Base-by-base conservation (phyloP, 345 rosid species). In the Triadica sebifera region DNA sequence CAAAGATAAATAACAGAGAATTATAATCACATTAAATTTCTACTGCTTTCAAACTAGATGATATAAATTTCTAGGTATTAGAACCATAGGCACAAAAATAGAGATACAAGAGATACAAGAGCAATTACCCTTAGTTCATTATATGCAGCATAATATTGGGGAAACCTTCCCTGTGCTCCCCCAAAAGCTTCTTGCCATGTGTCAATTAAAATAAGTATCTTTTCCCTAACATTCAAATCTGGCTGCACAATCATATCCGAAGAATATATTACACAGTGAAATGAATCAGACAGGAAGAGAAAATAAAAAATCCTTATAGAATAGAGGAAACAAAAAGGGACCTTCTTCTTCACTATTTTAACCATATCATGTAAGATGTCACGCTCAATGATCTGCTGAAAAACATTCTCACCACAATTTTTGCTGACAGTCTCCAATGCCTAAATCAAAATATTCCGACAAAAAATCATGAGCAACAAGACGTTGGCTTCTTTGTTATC, bases 341-440 rank as follows among this genome's bases (percentile, higher is more conserved):
- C 99, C 99, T 91, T 95, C 84, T 93, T 95, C 85, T 95, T 95
- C 63, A 95, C 97, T 72, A 93, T 88, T 82, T 93, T 95, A 77
- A 95, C 97, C 99, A 95, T 95, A 59, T 95, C 99, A 78, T 79
- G 96, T 73, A 95, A 83, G 78, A 95, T 90, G 74, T 91, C 97
- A 49, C 99, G 97, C 78, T 95, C 99, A 19, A 85, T 81, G 25
- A 95, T 95, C 85, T 81, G 96, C 89, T 89, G 94, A 80, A 88
- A 89, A 62, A 95, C 86, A 78, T 77, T 84, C 72, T 95, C 98
- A 2, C 96, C 96, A 75, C 99, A 95, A 64, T 93, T 95, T 86
- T 95, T 95, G 87, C 96, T 91, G 60, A 95, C 79, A 56, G 99
- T 86, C 87, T 95, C 99, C 92, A 95, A 77, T 59, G 81, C 98